Conservation (phyloP, 805 yeast genomes). For the Hanseniaspora jakobsenii region DNA sequence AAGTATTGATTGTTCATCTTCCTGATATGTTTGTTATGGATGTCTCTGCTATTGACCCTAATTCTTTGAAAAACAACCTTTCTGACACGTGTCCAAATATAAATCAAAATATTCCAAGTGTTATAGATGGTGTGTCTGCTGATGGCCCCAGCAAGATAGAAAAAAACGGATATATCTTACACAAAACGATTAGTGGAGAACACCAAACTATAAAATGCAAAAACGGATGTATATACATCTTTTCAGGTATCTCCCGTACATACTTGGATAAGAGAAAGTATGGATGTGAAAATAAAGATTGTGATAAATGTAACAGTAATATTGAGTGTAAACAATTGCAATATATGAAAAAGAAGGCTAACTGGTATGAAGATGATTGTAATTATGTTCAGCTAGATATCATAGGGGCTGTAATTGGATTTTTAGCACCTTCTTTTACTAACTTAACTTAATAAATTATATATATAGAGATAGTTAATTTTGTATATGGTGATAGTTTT, state of each 20-base stretch:
- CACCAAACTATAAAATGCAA: background rate
- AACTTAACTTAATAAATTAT: background rate
- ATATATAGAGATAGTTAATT: too few relatives aligned
- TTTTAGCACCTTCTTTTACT: conserved; percentile 5
- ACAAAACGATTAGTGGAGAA: background rate
- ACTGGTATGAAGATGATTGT: background rate
- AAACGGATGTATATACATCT: background rate
- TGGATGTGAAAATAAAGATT: background rate
- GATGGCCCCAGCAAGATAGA: too few relatives aligned
- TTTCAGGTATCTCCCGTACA: background rate
- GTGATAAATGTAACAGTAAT: too few relatives aligned
- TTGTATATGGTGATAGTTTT: too few relatives aligned
- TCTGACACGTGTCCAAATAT: too few relatives aligned
- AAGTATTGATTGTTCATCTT: background rate
- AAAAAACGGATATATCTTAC: too few relatives aligned
- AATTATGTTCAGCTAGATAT: background rate
- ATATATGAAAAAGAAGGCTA: too few relatives aligned
- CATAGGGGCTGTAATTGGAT: background rate
- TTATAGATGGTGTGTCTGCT: too few relatives aligned
- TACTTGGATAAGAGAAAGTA: background rate
- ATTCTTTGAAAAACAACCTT: too few relatives aligned
- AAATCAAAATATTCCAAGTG: too few relatives aligned
- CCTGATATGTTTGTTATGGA: conserved; percentile 5
- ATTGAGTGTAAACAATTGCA: too few relatives aligned
- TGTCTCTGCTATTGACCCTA: background rate